These are phyloP conservation scores for Cyberlindnera americana DNA, from an alignment of 805 yeast genomes.

Conservation along the genomic window DNA sequence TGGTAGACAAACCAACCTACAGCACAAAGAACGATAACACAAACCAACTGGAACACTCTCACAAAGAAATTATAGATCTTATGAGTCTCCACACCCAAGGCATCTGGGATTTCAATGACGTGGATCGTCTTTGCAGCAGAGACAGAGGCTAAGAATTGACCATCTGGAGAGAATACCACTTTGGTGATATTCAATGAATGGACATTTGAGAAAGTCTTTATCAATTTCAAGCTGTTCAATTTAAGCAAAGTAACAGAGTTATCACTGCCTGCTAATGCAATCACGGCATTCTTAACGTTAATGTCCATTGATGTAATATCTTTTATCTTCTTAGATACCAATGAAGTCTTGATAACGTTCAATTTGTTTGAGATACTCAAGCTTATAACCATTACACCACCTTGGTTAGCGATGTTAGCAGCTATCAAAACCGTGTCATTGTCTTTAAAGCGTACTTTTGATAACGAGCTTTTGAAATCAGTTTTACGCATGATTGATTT, in stretches of 20 bases:
- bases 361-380: conserved; percentile 19
- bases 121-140: conserved; percentile 74
- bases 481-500: conserved; percentile 31
- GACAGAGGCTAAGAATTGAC: conserved; percentile 64
- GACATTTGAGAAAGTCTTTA: conserved; percentile 48
- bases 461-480: conserved; percentile 32
- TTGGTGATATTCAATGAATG: conserved; percentile 76
- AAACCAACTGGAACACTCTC: conserved; percentile 17
- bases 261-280: conserved; percentile 50
- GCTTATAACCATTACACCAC: conserved; percentile 19
- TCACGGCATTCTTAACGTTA: conserved; percentile 31
- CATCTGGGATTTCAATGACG: conserved; percentile 57
- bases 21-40: conserved; percentile 9
- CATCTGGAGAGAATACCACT: conserved; percentile 66
- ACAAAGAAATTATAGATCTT: conserved; percentile 23
- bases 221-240: conserved; percentile 49
- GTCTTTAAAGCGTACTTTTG: conserved; percentile 34
- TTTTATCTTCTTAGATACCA: conserved; percentile 23
- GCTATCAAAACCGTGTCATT: conserved; percentile 21
- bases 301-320: conserved; percentile 50
- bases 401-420: conserved; percentile 8
- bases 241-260: conserved; percentile 46
- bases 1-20: conserved; percentile 17
- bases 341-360: conserved; percentile 15
- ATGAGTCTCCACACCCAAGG: conserved; percentile 31